Evolutionary conservation across 2,329 filamentous ascomycete species (phyloP).

Genomic region (Venturiaceae sp.): DNA sequence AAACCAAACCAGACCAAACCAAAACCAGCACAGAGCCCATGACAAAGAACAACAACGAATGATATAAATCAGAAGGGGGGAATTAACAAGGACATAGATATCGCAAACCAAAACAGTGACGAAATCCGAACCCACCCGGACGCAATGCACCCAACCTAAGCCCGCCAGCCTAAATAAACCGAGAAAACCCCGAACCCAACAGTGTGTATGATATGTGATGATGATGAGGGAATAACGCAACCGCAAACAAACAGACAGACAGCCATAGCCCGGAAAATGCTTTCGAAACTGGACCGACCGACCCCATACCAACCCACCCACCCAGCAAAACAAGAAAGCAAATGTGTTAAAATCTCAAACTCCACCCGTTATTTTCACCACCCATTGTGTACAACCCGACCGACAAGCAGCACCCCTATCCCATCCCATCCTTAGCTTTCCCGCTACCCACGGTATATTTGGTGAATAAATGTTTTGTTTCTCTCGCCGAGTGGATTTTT

Average conservation of each 20-base stretch:
- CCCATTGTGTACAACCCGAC: not conserved
- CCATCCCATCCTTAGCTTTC: not conserved
- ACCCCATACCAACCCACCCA: not conserved
- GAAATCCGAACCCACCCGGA: not conserved
- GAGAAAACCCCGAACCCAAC: not conserved
- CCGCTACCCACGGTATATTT: not conserved
- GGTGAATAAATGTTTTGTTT: not conserved
- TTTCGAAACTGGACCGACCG: not conserved
- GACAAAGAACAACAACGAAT: not conserved
- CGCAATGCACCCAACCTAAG: not conserved
- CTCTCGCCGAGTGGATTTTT: not conserved
- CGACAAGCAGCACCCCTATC: not conserved
- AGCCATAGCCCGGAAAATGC: not conserved
- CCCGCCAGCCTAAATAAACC: not conserved
- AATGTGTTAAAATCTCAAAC: not conserved
- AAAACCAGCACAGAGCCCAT: not conserved
- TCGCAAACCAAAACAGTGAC: not conserved
- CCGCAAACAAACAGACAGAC: not conserved
- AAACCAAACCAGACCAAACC: not conserved
- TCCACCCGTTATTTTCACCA: not conserved
- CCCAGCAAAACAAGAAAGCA: not conserved
- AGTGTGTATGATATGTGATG: slow-evolving; percentile 1
- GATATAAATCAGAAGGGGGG: not conserved
- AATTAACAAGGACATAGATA: not conserved
- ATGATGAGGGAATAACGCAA: not conserved